Evolutionary conservation across 805 yeast species (phyloP), one percentile per base, ranked within the genome.

Genomic region (Schwanniomyces vanrijiae): DNA sequence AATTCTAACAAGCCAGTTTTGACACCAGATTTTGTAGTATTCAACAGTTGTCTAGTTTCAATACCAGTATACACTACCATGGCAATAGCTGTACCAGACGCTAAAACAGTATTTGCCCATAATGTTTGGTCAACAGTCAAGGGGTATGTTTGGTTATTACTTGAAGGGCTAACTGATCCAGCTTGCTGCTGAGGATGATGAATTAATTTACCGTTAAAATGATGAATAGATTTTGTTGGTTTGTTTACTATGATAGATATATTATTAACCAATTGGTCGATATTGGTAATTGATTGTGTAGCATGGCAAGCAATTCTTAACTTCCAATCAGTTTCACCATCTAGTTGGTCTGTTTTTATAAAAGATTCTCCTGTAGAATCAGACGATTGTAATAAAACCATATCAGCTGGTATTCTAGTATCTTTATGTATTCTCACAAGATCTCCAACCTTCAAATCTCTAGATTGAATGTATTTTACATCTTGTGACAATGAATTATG

Each of bases 301-400:
- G 83, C 59, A 10, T 83, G 77, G 41, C 84, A 78, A 0, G 97
- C 94, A 33, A 88, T 69, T 57, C 99, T 75, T 46, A 94, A 73
- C 64, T 94, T 94, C 99, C 99, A 94, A 69, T 94, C 99, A 5
- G 99, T 94, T 66, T 94, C 99, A 61, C 99, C 99, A 66, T 94
- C 99, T 43, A 94, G 74, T 68, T 94, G 99, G 71, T 94, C 99
- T 0, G 99, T 94, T 58, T 96, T 88, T 53, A 94, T 88, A 59
- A 95, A 94, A 1, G 91, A 79, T 61, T 94, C 99, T 6, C 97
- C 97, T 3, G 79, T 75, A 3, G 72, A 66, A 61, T 89, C 97
- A 47, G 90, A 83, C 0, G 96, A 84, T 61, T 89, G 95, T 38
- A 94, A 68, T 22, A 94, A 66, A 6, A 94, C 71, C 82, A 90